phyloP scores from a whole-genome alignment of 2,329 filamentous ascomycete genomes.

The Trichoderma sp. region DNA sequence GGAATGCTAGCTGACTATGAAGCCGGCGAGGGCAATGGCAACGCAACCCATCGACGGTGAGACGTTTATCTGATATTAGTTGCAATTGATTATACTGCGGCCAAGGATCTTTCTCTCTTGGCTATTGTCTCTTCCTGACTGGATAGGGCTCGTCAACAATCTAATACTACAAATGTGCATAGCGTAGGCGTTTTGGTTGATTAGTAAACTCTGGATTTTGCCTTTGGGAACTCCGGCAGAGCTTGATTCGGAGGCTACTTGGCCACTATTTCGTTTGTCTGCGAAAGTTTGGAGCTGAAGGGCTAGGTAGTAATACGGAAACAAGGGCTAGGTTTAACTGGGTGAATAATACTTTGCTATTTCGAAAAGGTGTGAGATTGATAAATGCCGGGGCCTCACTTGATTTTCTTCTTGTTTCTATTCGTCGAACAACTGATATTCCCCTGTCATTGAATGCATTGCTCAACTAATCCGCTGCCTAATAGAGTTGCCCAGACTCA shows the following conservation, averaged over 20 bases:
- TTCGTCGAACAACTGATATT: not conserved
- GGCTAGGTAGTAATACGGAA: not conserved
- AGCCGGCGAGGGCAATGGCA: not conserved
- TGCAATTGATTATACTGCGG: not conserved
- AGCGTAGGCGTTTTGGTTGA: conserved; percentile 26
- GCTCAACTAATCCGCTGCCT: not conserved
- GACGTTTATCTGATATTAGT: not conserved
- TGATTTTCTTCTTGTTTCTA: not conserved
- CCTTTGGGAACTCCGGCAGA: not conserved
- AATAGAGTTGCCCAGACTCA: not conserved
- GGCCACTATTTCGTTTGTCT: not conserved
- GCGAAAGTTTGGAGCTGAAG: not conserved
- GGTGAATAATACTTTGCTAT: not conserved
- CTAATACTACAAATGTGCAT: conserved; percentile 21
- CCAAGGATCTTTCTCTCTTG: not conserved
- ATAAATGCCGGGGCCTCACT: not conserved
- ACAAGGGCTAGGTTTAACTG: not conserved
- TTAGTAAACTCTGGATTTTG: not conserved
- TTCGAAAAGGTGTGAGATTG: not conserved
- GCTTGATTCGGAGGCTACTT: not conserved
- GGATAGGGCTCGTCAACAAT: not conserved
- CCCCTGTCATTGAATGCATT: not conserved
- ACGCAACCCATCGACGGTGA: conserved; percentile 7
- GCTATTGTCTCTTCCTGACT: not conserved
- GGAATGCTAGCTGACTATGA: conserved; percentile 24